A percentile compares a stretch with the other conserved stretches of the same genome.
These are phyloP conservation scores for Verbena officinalis DNA, from an alignment of 257 asterid genomes.

Conservation along the genomic window DNA sequence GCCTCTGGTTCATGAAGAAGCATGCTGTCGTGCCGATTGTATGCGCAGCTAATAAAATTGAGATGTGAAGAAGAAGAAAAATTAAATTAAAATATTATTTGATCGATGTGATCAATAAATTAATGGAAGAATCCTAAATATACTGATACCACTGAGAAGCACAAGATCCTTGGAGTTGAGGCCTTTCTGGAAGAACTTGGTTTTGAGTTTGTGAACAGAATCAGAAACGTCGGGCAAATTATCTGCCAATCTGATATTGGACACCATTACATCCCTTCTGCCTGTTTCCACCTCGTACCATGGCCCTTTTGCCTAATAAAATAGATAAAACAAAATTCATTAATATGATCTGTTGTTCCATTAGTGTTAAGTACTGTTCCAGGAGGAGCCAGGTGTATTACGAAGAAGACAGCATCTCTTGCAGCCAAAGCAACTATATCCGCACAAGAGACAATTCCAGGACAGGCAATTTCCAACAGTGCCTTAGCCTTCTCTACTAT, in stretches of 20 bases:
- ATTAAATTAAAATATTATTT: too few relatives aligned
- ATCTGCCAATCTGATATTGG: conserved; percentile 47
- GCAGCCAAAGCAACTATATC: conserved; percentile 88
- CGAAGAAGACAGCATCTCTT: conserved; percentile 74
- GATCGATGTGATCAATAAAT: too few relatives aligned
- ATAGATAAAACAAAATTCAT: too few relatives aligned
- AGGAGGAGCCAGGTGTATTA: too few relatives aligned
- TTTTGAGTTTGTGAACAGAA: conserved; percentile 51
- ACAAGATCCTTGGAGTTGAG: conserved; percentile 65
- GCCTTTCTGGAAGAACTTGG: conserved; percentile 62
- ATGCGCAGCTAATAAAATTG: conserved; percentile 57
- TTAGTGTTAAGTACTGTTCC: too few relatives aligned
- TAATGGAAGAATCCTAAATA: too few relatives aligned
- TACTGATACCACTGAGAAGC: conserved; percentile 68
- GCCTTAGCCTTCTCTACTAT: conserved; percentile 64
- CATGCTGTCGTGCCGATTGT: conserved; percentile 90
- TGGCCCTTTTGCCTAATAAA: conserved; percentile 68
- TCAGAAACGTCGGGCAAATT: conserved; percentile 74
- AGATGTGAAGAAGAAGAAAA: too few relatives aligned
- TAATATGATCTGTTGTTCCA: too few relatives aligned
- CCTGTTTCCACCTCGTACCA: conserved; percentile 70
- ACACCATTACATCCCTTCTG: conserved; percentile 68
- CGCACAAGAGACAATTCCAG: conserved; percentile 71
- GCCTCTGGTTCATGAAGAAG: conserved; percentile 83
- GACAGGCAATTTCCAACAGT: conserved; percentile 59